A percentile compares a stretch with the other conserved stretches of the same genome.
These are phyloP conservation scores for Xanthoconium purpureum DNA, from an alignment of 768 basidiomycete species.

Conservation along the genomic window DNA sequence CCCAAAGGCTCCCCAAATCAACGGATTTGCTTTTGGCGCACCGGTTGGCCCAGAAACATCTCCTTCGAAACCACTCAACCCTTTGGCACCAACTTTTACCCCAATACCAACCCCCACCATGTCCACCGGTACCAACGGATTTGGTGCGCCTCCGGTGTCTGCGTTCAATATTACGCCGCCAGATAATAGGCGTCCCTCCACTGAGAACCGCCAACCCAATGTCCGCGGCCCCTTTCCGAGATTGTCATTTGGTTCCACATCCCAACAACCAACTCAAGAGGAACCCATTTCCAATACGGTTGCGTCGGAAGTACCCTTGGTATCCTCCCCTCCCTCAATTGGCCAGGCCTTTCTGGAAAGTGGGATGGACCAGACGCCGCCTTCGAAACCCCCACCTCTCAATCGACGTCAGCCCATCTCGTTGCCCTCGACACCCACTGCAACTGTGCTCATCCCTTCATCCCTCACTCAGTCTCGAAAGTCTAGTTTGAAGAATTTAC, in stretches of 20 bases:
- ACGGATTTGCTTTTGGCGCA: background rate
- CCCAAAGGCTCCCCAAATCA: background rate
- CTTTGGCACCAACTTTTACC: conserved; percentile 17
- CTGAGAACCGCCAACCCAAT: background rate
- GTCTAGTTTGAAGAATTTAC: conserved; percentile 25
- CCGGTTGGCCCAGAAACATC: conserved; percentile 3
- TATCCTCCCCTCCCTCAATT: conserved; percentile 17
- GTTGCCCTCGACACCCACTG: conserved; percentile 33
- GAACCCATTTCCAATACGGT: background rate
- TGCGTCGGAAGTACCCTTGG: conserved; percentile 1
- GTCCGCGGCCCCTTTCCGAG: background rate
- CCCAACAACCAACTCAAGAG: background rate
- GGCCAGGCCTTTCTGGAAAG: conserved; percentile 4
- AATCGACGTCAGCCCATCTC: conserved; percentile 31
- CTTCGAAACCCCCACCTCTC: conserved; percentile 28
- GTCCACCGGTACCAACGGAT: background rate
- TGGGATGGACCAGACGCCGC: conserved; percentile 9
- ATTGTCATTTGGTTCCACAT: background rate
- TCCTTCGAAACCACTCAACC: conserved; percentile 14
- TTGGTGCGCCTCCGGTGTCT: background rate
- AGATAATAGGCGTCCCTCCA: background rate
- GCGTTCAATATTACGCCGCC: background rate
- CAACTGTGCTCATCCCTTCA: conserved; percentile 16
- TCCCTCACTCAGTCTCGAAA: conserved; percentile 13
- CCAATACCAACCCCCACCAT: conserved; percentile 1